Base-by-base conservation (phyloP, 1,139 yeast species). In the Arxiozyma heterogenica region DNA sequence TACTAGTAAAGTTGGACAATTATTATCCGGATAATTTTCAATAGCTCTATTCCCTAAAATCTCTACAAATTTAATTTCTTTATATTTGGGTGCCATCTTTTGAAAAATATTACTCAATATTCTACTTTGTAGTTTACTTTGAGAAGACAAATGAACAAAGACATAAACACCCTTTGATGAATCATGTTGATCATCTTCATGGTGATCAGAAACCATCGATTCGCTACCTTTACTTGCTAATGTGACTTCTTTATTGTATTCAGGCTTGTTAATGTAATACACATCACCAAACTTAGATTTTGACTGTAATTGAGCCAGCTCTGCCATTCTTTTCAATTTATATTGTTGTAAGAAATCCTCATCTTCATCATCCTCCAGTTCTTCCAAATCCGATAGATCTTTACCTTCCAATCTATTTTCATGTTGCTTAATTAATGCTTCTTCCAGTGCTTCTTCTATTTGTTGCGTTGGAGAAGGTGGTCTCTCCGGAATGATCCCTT, bases 401-500 rank as follows among this genome's bases (percentile, higher is more conserved):
- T 84, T 83, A 58, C 79, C 81, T 59, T 88, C 96, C 46, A 91
- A 71, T 52, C 75, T 63, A 55, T 69, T 69, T 15, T 71, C 75
- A 61, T 71, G 91, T 61, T 89, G 96, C 56, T 74, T 79, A 54
- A 76, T 77, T 18, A 90, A 76, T 0, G 96, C 96, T 56, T 87
- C 95, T 45, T 86, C 93, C 48, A 91, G 71, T 1, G 95, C 95
- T 61, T 84, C 91, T 66, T 93, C 98, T 51, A 93, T 70, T 69
- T 89, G 86, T 47, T 80, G 88, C 0, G 95, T 80, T 17, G 96
- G 96, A 30, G 95, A 88, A 23, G 94, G 93, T 39, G 95, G 90
- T 63, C 84, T 83, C 66, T 88, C 91, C 0, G 98, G 98, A 53
- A 93, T 89, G 58, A 93, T 82, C 15, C 98, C 98, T 59, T 91